These are phyloP conservation scores for Fagopyrum homotropicum DNA, from an alignment of 148 eudicot species.

Conservation along the genomic window DNA sequence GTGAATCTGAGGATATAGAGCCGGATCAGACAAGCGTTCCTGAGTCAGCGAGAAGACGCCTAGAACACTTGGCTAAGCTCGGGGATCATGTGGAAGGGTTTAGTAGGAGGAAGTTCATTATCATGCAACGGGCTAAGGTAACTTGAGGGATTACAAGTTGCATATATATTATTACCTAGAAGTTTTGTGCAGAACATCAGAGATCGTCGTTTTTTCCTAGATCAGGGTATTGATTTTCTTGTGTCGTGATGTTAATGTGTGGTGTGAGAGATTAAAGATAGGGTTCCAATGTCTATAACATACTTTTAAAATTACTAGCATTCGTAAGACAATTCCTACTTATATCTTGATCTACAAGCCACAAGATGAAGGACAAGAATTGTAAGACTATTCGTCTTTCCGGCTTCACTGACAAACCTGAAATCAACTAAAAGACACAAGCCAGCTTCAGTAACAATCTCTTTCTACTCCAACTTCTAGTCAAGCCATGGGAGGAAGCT, in stretches of 20 bases:
- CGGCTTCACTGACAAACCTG: neutral
- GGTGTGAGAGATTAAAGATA: neutral
- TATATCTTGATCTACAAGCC: neutral
- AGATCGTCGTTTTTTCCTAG: neutral
- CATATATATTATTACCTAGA: no score
- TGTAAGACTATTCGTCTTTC: neutral
- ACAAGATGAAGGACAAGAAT: neutral
- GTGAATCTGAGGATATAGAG: conserved; percentile 16
- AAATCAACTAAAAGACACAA: no score
- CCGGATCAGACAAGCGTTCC: conserved; percentile 19
- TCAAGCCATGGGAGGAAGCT: no score
- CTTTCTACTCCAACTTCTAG: no score
- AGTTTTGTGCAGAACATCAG: neutral
- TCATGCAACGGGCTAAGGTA: conserved; percentile 64
- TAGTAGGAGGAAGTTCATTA: conserved; percentile 44
- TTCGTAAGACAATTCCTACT: neutral
- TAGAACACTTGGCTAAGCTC: conserved; percentile 63
- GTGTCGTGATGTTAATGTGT: neutral
- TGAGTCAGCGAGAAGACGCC: conserved; percentile 45
- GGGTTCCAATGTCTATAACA: neutral
- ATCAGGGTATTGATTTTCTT: neutral
- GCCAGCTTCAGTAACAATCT: no score
- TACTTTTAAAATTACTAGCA: no score
- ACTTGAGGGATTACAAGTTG: conserved; percentile 12
- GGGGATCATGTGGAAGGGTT: conserved; percentile 62